Base-by-base conservation (phyloP, 2,329 filamentous ascomycete genomes). In the Albophoma yamanashiensis region DNA sequence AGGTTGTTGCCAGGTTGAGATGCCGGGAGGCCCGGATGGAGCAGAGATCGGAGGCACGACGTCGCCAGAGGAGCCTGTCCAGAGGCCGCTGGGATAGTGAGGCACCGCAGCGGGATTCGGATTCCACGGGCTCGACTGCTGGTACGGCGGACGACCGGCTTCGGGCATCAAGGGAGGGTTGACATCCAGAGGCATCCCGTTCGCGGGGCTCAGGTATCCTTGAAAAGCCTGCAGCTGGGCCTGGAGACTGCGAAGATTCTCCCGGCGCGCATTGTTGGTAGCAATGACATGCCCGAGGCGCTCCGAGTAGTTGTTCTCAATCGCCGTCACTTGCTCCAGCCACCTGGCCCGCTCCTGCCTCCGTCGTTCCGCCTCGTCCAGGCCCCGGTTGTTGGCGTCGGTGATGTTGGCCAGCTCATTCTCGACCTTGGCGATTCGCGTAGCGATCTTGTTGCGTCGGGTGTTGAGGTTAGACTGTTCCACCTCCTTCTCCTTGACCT, bases 401-500 rank as follows among this genome's bases (percentile, higher is more conserved):
- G 82, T 80, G 66, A 92, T 86, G 66, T 86, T 85, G 60, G 86
- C 84, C 65, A 89, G 81, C 71, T 92, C 89, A 64, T 84, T 86
- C 64, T 88, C 85, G 31, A 91, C 84, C 75, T 90, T 90, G 68
- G 81, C 80, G 66, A 89, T 87, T 57, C 89, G 86, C 34, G 83
- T 80, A 59, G 84, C 83, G 50, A 91, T 85, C 74, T 89, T 89
- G 75, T 90, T 89, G 57, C 83, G 82, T 71, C 89, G 89, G 60
- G 84, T 83, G 67, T 86, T 81, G 38, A 87, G 76, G 63, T 80
- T 80, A 25, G 78, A 76, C 67, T 87, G 82, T 60, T 92, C 89
- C 55, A 84, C 80, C 65, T 86, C 83, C 58, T 89, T 79, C 36
- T 78, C 76, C 66, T 85, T 82, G 63, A 88, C 74, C 60, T 88